Conservation (phyloP, 2,329 filamentous ascomycete species). For the Elsinoe australis region DNA sequence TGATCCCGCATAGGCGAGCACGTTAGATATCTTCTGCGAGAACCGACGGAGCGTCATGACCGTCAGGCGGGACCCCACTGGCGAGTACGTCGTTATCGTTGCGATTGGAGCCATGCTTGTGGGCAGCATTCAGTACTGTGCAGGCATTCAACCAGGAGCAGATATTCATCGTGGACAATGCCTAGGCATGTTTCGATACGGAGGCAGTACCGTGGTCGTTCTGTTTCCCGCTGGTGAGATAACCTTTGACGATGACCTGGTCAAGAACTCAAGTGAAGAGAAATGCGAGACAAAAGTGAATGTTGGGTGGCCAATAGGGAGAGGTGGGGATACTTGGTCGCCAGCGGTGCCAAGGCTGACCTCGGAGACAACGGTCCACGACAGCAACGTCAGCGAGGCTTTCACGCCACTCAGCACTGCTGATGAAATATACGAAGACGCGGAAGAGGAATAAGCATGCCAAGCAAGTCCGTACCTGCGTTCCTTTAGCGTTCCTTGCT, state of each 20-base stretch:
- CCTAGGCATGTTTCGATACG: constrained; percentile 37
- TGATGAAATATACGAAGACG: background rate
- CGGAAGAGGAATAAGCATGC: too few species aligned
- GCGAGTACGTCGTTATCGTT: constrained; percentile 31
- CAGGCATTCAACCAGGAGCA: constrained; percentile 30
- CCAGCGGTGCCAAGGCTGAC: background rate
- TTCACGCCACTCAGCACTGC: background rate
- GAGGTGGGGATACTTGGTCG: background rate
- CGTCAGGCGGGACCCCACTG: constrained; percentile 27
- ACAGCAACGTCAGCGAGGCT: background rate
- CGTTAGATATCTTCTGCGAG: constrained; percentile 39
- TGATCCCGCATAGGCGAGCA: constrained; percentile 23
- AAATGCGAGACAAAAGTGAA: constrained; percentile 36
- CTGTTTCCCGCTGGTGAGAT: constrained; percentile 34
- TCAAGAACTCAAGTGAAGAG: constrained; percentile 32
- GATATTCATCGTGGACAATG: constrained; percentile 35
- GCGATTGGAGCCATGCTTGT: constrained; percentile 41
- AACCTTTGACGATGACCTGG: constrained; percentile 34
- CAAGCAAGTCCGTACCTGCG: too few species aligned
- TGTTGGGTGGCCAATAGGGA: constrained; percentile 33
- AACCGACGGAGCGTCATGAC: constrained; percentile 37
- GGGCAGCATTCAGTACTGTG: constrained; percentile 36
- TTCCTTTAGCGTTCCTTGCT: background rate
- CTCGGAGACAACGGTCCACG: background rate
- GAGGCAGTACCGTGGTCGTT: constrained; percentile 38